Conservation (phyloP, 176 grass and related monocot genomes). For the Raddia distichophylla region DNA sequence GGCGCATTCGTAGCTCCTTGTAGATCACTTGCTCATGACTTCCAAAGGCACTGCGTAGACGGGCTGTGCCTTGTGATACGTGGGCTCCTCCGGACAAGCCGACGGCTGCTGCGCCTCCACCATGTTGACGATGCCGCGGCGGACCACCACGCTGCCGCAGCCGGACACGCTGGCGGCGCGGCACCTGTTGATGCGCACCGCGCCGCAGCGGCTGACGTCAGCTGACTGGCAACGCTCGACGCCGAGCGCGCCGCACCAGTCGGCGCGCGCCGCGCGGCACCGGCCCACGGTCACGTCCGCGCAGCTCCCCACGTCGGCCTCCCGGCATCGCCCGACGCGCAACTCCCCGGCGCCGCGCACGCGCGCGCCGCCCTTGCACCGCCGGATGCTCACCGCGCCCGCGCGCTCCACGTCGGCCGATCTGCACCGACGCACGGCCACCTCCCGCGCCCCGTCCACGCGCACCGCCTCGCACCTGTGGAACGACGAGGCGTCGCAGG, state of each 20-base stretch:
- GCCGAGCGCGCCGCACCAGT: constrained; percentile 61
- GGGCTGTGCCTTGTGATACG: background rate
- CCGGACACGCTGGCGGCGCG: constrained; percentile 8
- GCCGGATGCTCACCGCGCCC: constrained; percentile 40
- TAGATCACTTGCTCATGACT: constrained; percentile 17
- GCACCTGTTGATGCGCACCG: constrained; percentile 24
- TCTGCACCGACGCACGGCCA: constrained; percentile 51
- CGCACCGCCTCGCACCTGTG: constrained; percentile 49
- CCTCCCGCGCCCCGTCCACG: constrained; percentile 37
- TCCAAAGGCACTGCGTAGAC: background rate
- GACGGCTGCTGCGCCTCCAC: constrained; percentile 3
- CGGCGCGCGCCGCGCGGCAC: constrained; percentile 45
- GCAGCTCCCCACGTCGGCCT: constrained; percentile 52
- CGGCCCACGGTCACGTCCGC: constrained; percentile 43
- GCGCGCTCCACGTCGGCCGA: constrained; percentile 53
- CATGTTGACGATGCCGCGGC: constrained; percentile 29
- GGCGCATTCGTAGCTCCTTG: too few species aligned
- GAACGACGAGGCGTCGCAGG: constrained; percentile 47
- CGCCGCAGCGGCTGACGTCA: constrained; percentile 57
- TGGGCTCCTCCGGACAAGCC: background rate
- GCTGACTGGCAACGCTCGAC: constrained; percentile 47
- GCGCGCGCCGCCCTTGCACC: constrained; percentile 49
- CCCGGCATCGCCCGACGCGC: constrained; percentile 44
- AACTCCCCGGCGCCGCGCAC: constrained; percentile 57
- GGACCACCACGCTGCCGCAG: constrained; percentile 29